These are phyloP conservation scores for Tillandsia fasciculata DNA, from an alignment of 176 grass and related monocot genomes.

Conservation along the genomic window DNA sequence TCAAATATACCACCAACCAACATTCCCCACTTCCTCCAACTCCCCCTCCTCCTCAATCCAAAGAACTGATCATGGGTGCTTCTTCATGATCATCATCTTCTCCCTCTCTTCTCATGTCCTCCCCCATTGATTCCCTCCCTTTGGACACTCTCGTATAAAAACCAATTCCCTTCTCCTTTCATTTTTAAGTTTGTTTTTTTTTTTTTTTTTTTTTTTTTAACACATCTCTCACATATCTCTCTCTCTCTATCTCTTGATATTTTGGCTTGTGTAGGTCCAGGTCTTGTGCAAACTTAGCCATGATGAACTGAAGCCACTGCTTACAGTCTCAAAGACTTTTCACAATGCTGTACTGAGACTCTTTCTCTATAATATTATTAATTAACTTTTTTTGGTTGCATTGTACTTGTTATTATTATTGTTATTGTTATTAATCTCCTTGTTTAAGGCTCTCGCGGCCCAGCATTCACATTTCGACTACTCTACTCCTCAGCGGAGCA, in stretches of 20 bases:
- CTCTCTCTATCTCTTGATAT: neutral
- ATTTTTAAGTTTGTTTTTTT: no score
- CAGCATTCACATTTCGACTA: no score
- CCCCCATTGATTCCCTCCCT: slow-evolving; percentile 5
- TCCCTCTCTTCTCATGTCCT: neutral
- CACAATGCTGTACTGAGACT: slow-evolving; percentile 1
- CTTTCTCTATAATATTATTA: neutral
- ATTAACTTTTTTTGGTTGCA: neutral
- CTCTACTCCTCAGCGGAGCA: no score
- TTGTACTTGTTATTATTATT: neutral
- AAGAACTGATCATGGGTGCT: no score
- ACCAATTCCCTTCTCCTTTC: neutral
- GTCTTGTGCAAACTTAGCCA: slow-evolving; percentile 14
- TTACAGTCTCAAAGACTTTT: slow-evolving; percentile 2
- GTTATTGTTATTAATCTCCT: neutral
- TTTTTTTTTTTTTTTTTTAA: neutral
- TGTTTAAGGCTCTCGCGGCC: no score
- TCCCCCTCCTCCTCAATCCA: no score
- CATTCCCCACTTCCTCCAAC: no score
- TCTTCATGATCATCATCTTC: no score
- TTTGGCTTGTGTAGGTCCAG: neutral
- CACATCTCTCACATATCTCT: neutral
- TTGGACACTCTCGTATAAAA: slow-evolving; percentile 1
- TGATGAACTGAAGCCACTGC: slow-evolving; percentile 13
- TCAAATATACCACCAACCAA: no score